Evolutionary conservation across 2,329 filamentous ascomycete species (phyloP).

Genomic region (Trichoderma pleuroti): DNA sequence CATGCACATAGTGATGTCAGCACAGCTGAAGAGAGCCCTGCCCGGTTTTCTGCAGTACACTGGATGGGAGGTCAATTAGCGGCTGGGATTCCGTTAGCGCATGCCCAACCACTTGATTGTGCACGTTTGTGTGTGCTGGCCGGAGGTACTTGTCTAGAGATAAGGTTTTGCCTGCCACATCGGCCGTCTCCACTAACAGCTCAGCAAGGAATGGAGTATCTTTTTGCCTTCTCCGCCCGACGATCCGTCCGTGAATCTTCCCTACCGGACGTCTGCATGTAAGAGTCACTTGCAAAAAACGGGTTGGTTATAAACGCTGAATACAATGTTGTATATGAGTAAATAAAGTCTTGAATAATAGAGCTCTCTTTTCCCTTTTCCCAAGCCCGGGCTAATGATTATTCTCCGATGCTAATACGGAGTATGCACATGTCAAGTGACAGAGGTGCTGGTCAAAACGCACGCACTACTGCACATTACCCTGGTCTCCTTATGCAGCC

Average conservation of each 20-base stretch:
- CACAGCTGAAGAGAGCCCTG: background rate
- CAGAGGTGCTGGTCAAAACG: background rate
- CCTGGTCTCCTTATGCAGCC: conserved; percentile 6
- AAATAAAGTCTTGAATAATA: background rate
- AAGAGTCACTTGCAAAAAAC: background rate
- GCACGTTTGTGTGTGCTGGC: background rate
- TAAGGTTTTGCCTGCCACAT: conserved; percentile 4
- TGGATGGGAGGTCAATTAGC: background rate
- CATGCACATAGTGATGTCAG: conserved; percentile 9
- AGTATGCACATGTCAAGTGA: conserved; percentile 3
- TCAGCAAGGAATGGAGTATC: background rate
- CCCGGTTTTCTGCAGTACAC: background rate
- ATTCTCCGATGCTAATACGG: conserved; percentile 4
- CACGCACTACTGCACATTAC: conserved; percentile 5
- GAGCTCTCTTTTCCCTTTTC: background rate
- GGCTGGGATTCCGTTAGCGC: conserved; percentile 7
- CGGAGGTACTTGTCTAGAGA: background rate
- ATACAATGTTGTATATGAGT: background rate
- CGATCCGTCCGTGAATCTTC: background rate
- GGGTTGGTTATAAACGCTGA: background rate
- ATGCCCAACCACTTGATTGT: background rate
- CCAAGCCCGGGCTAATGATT: background rate
- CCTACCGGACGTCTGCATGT: background rate
- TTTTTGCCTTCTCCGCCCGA: background rate
- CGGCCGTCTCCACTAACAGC: conserved; percentile 6